A percentile compares a stretch with the other conserved stretches of the same genome.
phyloP scores from a whole-genome alignment of 306 rosid genomes.

The Cicer arietinum region DNA sequence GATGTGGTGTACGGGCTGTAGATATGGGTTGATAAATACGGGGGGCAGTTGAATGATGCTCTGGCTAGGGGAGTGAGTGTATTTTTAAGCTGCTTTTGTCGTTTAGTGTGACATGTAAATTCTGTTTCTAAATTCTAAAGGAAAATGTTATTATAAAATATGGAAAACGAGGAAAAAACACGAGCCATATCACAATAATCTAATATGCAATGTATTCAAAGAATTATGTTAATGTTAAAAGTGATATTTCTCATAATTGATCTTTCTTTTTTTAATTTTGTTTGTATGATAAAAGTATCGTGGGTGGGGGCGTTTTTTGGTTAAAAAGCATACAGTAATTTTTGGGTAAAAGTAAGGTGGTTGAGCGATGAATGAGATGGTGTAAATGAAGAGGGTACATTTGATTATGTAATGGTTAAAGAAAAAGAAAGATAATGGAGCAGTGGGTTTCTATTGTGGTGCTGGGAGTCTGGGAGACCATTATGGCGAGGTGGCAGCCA shows the following conservation, averaged over 20 bases:
- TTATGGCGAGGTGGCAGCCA: conserved; percentile 38
- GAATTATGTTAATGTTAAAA: too few species aligned
- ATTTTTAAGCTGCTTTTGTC: conserved; percentile 50
- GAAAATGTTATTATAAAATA: conserved; percentile 22
- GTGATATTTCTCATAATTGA: neutral
- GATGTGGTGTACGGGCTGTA: conserved; percentile 28
- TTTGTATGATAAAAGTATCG: neutral
- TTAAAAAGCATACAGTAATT: neutral
- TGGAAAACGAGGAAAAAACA: conserved; percentile 16
- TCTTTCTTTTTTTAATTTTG: neutral
- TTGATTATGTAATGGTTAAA: conserved; percentile 7
- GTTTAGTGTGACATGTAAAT: conserved; percentile 70
- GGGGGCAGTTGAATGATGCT: conserved; percentile 31
- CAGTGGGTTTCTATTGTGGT: conserved; percentile 30
- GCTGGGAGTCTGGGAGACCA: conserved; percentile 48
- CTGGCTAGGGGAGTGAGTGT: neutral
- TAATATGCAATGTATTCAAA: neutral
- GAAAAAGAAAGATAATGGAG: neutral
- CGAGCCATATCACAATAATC: neutral
- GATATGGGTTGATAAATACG: conserved; percentile 39
- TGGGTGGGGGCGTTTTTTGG: neutral
- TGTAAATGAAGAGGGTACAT: neutral
- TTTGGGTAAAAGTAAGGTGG: conserved; percentile 9
- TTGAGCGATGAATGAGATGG: conserved; percentile 9
- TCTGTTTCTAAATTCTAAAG: conserved; percentile 6